A percentile compares a stretch with the other conserved stretches of the same genome.
These are phyloP conservation scores for Sphagnum fallax DNA, from an alignment of 228 moss, liverwort and hornwort species.

Conservation along the genomic window DNA sequence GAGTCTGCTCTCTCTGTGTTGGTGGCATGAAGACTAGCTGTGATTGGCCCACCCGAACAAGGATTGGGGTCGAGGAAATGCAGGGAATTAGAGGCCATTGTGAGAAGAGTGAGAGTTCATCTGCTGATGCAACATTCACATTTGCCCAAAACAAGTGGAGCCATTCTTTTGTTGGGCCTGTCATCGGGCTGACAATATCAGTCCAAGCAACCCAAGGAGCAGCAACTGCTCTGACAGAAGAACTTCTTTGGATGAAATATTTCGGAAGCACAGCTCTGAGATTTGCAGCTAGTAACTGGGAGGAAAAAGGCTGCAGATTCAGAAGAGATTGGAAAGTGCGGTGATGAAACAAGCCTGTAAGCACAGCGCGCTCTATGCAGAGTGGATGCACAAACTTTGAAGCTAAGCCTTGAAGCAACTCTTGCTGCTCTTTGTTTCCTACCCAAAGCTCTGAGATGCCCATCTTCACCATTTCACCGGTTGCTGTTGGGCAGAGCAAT, in stretches of 20 bases:
- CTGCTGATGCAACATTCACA: constrained; percentile 35
- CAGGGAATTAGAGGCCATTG: constrained; percentile 79
- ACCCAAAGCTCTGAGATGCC: constrained; percentile 71
- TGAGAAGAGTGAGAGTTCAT: constrained; percentile 56
- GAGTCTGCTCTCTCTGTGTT: constrained; percentile 15
- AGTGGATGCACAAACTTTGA: constrained; percentile 63
- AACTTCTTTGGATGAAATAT: constrained; percentile 56
- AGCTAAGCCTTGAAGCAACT: constrained; percentile 52
- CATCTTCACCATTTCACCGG: constrained; percentile 58
- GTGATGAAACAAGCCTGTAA: constrained; percentile 60
- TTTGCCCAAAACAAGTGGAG: constrained; percentile 67
- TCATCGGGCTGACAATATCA: constrained; percentile 19
- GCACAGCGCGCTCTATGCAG: constrained; percentile 59
- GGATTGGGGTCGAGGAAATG: constrained; percentile 49
- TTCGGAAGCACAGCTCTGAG: constrained; percentile 55
- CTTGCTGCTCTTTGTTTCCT: constrained; percentile 76
- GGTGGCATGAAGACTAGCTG: constrained; percentile 77
- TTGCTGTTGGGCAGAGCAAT: constrained; percentile 69
- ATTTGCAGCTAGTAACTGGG: constrained; percentile 60
- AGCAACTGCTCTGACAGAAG: constrained; percentile 30
- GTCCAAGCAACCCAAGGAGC: constrained; percentile 78
- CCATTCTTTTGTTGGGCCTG: constrained; percentile 71
- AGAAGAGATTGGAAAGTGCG: constrained; percentile 39
- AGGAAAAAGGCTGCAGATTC: constrained; percentile 63
- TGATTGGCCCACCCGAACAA: constrained; percentile 53